Evolutionary conservation across 208 protist genomes (phyloP).

Genomic region (Herpetomonas tarakana): DNA sequence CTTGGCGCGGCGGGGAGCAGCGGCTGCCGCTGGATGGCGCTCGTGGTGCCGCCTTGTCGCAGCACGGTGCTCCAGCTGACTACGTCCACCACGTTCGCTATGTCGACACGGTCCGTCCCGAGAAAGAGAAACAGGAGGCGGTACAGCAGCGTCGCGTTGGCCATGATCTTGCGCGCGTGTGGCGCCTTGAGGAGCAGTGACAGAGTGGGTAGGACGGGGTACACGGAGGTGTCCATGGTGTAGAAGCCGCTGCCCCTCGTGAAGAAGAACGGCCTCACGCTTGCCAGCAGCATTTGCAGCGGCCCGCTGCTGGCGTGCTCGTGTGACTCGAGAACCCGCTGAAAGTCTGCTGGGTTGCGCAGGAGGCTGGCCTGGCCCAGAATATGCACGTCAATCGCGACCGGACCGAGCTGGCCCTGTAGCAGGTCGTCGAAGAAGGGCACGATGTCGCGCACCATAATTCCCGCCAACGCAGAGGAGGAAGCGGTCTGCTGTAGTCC

Average conservation of each 20-base stretch:
- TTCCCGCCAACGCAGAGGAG: background rate
- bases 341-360: conserved; percentile 43
- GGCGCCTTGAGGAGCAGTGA: conserved; percentile 43
- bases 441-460: conserved; percentile 35
- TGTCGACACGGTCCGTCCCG: conserved; percentile 65
- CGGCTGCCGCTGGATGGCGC: background rate
- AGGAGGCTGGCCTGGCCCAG: conserved; percentile 29
- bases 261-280: conserved; percentile 42
- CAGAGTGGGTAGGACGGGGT: conserved; percentile 45
- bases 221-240: conserved; percentile 34
- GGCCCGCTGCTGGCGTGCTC: conserved; percentile 22
- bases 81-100: conserved; percentile 61
- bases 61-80: conserved; percentile 32
- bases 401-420: conserved; percentile 44
- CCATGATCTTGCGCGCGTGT: conserved; percentile 43
- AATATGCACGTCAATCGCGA: conserved; percentile 64
- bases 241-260: conserved; percentile 30
- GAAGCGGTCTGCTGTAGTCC: background rate
- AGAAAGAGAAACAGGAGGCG: conserved; percentile 69
- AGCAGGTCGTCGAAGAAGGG: conserved; percentile 41
- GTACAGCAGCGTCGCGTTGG: conserved; percentile 48
- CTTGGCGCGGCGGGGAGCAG: conserved; percentile 1
- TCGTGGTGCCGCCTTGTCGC: conserved; percentile 7
- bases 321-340: conserved; percentile 20
- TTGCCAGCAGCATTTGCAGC: conserved; percentile 20